These are phyloP conservation scores for Zygosaccharomyces pseudobailii DNA, from an alignment of 1,139 yeast species.

Conservation along the genomic window DNA sequence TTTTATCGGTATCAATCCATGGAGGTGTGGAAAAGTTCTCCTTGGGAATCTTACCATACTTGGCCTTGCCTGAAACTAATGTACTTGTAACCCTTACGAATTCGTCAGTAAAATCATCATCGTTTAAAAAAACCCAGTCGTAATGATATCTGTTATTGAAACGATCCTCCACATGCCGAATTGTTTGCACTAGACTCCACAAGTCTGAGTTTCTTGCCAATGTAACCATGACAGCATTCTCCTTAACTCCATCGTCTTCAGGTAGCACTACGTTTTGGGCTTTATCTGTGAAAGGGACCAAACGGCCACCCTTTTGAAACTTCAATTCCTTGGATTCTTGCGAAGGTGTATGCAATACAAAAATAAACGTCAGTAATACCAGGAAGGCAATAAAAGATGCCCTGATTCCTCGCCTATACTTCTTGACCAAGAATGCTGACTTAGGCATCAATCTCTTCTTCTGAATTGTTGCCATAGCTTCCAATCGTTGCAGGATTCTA, in stretches of 20 bases:
- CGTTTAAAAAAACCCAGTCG: slow-evolving; percentile 68
- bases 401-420: slow-evolving; percentile 25
- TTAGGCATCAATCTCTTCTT: slow-evolving; percentile 32
- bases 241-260: slow-evolving; percentile 36
- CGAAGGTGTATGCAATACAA: slow-evolving; percentile 19
- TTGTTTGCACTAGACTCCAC: slow-evolving; percentile 53
- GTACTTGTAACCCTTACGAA: slow-evolving; percentile 39
- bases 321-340: not conserved
- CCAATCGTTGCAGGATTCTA: not conserved
- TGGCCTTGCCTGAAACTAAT: slow-evolving; percentile 39
- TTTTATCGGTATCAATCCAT: slow-evolving; percentile 55
- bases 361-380: slow-evolving; percentile 25
- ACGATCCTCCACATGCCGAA: slow-evolving; percentile 66
- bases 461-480: slow-evolving; percentile 13
- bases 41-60: slow-evolving; percentile 45
- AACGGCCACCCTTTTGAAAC: slow-evolving; percentile 10
- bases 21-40: slow-evolving; percentile 53
- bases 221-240: slow-evolving; percentile 69
- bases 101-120: slow-evolving; percentile 43
- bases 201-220: slow-evolving; percentile 72
- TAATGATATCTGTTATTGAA: slow-evolving; percentile 60
- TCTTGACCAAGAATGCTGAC: slow-evolving; percentile 29
- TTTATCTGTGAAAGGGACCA: slow-evolving; percentile 28
- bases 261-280: slow-evolving; percentile 30
- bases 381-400: slow-evolving; percentile 24